Evolutionary conservation across 2,329 filamentous ascomycete genomes (phyloP).

Genomic region (Phaeomoniella chlamydospora): DNA sequence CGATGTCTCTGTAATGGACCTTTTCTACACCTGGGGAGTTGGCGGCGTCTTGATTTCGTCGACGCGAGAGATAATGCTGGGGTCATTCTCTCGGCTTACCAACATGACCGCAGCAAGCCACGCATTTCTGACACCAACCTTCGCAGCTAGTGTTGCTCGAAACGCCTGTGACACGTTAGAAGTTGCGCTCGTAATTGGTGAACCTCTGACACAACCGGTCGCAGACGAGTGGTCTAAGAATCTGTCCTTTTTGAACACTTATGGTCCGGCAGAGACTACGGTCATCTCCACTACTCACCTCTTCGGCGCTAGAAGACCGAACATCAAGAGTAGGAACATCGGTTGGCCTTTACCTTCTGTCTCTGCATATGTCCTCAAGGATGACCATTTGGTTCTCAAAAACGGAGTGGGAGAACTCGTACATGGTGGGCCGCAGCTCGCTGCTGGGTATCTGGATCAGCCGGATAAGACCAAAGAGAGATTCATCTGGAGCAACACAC

Average conservation of each 20-base stretch:
- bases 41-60: constrained; percentile 15
- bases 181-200: constrained; percentile 20
- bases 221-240: constrained; percentile 22
- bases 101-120: constrained; percentile 15
- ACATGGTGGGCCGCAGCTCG: constrained; percentile 72
- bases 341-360: constrained; percentile 17
- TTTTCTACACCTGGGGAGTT: constrained; percentile 17
- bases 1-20: constrained; percentile 23
- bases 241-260: constrained; percentile 21
- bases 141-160: constrained; percentile 15
- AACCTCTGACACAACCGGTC: constrained; percentile 17
- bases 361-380: constrained; percentile 15
- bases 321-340: constrained; percentile 16
- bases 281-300: constrained; percentile 17
- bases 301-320: constrained; percentile 13
- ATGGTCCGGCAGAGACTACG: constrained; percentile 23
- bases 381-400: constrained; percentile 2
- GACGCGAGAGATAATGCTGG: constrained; percentile 15
- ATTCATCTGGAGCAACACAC: constrained; percentile 42
- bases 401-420: constrained; percentile 70
- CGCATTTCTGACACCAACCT: constrained; percentile 17
- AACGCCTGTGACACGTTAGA: constrained; percentile 15
- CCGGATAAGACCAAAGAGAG: constrained; percentile 60
- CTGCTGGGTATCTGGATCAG: constrained; percentile 75
- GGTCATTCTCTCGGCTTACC: constrained; percentile 13